phyloP scores from a whole-genome alignment of 257 asterid species.

The Anisodus acutangulus region DNA sequence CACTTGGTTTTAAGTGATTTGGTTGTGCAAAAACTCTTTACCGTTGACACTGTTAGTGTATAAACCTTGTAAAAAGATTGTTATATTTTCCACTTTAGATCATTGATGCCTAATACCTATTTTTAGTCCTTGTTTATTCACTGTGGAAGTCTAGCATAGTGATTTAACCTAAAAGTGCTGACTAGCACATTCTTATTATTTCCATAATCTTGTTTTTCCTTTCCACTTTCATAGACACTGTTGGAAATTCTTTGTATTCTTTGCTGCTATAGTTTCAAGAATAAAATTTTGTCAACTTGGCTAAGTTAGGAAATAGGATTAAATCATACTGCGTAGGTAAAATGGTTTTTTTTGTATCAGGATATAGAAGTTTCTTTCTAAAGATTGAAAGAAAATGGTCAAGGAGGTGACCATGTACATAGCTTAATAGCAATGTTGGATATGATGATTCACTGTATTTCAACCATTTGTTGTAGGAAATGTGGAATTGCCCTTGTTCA shows the following conservation, averaged over 20 bases:
- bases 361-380: not conserved
- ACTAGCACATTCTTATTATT: not conserved
- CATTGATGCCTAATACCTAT: not conserved
- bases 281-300: not conserved
- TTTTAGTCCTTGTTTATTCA: not conserved
- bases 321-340: not conserved
- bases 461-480: slow-evolving; percentile 38
- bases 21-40: not conserved
- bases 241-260: not conserved
- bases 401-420: not conserved
- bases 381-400: not conserved
- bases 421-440: slow-evolving; percentile 21
- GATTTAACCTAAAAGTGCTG: not conserved
- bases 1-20: not conserved
- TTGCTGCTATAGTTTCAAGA: not conserved
- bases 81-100: not conserved
- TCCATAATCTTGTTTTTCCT: not conserved
- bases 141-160: not conserved
- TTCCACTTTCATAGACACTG: not conserved
- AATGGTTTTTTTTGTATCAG: not conserved
- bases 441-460: not conserved
- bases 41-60: not conserved
- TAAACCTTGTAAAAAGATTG: not conserved
- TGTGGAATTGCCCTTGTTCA: slow-evolving; percentile 59
- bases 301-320: not conserved